Evolutionary conservation across 1,284 basidiomycete species (phyloP).

Genomic region (Ceratobasidium sp.): DNA sequence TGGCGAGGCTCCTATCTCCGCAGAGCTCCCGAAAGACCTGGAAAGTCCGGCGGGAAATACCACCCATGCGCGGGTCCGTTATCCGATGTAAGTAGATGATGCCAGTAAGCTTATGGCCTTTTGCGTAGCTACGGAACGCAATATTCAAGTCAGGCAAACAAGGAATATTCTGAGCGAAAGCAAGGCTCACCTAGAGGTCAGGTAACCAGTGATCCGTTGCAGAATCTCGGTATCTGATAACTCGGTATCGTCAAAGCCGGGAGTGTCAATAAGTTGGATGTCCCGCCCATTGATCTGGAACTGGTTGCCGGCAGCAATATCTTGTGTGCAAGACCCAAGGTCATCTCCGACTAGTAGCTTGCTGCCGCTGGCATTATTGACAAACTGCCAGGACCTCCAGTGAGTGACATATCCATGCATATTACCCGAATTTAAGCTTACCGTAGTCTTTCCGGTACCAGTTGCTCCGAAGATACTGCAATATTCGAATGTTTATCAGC

Average conservation of each 20-base stretch:
- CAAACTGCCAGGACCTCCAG: background rate
- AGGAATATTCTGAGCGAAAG: background rate
- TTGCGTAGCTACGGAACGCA: background rate
- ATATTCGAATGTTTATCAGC: background rate
- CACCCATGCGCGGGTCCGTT: conserved; percentile 43
- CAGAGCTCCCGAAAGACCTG: conserved; percentile 44
- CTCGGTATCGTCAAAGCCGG: conserved; percentile 39
- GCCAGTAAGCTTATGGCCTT: conserved; percentile 14
- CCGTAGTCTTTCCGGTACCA: conserved; percentile 30
- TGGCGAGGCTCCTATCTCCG: conserved; percentile 40
- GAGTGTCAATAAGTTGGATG: too few species aligned
- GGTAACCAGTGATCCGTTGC: conserved; percentile 7
- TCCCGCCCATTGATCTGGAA: conserved; percentile 26
- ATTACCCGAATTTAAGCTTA: background rate
- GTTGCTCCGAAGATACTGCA: conserved; percentile 14
- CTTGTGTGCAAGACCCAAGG: background rate
- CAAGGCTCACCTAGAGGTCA: background rate
- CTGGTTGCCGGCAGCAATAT: background rate
- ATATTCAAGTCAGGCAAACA: too few species aligned
- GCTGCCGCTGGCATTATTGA: conserved; percentile 35
- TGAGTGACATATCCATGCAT: too few species aligned
- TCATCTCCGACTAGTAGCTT: conserved; percentile 15
- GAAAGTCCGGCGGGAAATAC: conserved; percentile 27
- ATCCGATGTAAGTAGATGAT: conserved; percentile 47
- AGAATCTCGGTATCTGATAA: conserved; percentile 24